Conservation (phyloP, 495 filamentous ascomycete genomes). For the Elasticomyces elasticus region DNA sequence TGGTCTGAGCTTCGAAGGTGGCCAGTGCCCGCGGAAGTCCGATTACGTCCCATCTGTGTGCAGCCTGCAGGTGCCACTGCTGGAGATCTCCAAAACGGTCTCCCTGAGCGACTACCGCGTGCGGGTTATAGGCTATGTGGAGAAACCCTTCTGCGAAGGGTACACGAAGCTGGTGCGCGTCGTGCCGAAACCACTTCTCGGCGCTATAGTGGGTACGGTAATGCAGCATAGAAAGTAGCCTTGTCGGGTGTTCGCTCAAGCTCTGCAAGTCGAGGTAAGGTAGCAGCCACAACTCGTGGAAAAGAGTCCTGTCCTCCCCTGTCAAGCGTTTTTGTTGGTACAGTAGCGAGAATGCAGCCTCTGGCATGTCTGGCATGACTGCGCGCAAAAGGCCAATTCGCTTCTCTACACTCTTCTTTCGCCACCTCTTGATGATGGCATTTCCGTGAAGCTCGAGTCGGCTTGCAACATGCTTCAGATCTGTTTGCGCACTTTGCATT, state of each 20-base stretch:
- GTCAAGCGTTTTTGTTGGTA: neutral
- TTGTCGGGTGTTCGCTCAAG: neutral
- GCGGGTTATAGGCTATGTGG: neutral
- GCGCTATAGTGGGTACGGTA: neutral
- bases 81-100: neutral
- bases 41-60: conserved; percentile 3
- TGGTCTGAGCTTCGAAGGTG: conserved; percentile 1
- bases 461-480: no score
- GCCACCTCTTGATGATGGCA: neutral
- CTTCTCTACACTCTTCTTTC: neutral
- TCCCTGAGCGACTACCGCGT: conserved; percentile 1
- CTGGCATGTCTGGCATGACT: neutral
- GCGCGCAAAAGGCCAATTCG: neutral
- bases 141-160: neutral
- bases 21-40: neutral
- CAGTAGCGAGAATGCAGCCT: neutral
- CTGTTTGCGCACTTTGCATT: no score
- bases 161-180: neutral
- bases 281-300: neutral
- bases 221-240: neutral
- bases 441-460: neutral
- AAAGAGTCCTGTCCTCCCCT: neutral
- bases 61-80: neutral
- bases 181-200: neutral
- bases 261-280: neutral